Conservation (phyloP, 148 eudicot genomes). For the Bassia scoparia region DNA sequence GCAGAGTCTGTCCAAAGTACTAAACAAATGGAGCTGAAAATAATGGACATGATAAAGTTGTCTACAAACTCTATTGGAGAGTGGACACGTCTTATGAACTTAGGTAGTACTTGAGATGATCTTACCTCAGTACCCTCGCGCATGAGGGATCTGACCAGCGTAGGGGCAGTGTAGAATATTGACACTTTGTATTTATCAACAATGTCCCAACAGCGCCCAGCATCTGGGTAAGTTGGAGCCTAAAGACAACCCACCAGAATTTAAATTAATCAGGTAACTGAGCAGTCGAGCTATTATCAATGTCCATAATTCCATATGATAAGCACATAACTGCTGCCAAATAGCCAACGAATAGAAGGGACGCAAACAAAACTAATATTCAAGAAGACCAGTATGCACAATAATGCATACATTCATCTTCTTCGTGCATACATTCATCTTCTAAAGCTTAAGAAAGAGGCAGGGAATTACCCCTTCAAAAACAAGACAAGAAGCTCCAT, state of each 20-base stretch:
- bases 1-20: not conserved
- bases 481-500: slow-evolving; percentile 80
- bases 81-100: not conserved
- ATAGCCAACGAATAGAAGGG: not conserved
- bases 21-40: not conserved
- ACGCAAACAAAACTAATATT: not conserved
- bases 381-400: not conserved
- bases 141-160: slow-evolving; percentile 93
- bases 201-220: slow-evolving; percentile 97
- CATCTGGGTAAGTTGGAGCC: slow-evolving; percentile 95
- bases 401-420: not conserved
- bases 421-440: not conserved
- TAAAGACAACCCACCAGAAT: slow-evolving; percentile 25
- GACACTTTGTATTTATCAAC: slow-evolving; percentile 94
- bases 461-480: slow-evolving; percentile 79
- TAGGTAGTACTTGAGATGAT: not conserved
- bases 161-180: slow-evolving; percentile 94
- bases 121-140: slow-evolving; percentile 85
- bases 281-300: too few relatives aligned
- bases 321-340: not conserved
- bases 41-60: not conserved
- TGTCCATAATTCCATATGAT: too few relatives aligned
- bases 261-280: not conserved
- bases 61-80: too few relatives aligned
- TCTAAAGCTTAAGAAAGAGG: slow-evolving; percentile 5